Evolutionary conservation across 2,329 filamentous ascomycete species (phyloP).

Genomic region (Aspergillus pseudoterreus): DNA sequence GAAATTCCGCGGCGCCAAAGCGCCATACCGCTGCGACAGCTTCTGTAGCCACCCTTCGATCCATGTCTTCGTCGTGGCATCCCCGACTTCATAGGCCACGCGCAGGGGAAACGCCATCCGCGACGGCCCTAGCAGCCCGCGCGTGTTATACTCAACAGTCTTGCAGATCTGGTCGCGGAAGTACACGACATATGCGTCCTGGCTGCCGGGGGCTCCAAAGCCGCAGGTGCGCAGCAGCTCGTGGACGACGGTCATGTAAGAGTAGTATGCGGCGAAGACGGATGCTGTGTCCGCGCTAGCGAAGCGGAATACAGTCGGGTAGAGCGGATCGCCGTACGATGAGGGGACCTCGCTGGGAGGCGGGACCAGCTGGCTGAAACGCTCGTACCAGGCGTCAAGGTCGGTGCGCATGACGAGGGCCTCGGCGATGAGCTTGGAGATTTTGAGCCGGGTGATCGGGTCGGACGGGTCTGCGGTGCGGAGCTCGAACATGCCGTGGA

Average conservation of each 20-base stretch:
- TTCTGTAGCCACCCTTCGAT: conserved; percentile 18
- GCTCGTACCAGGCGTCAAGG: conserved; percentile 19
- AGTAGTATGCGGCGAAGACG: conserved; percentile 23
- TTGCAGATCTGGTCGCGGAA: conserved; percentile 29
- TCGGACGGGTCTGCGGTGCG: conserved; percentile 13
- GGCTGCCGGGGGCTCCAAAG: conserved; percentile 1
- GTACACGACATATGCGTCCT: conserved; percentile 19
- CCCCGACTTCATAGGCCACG: conserved; percentile 24
- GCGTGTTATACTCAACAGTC: conserved; percentile 24
- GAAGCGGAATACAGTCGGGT: conserved; percentile 20
- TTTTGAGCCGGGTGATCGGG: conserved; percentile 7
- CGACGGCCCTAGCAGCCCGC: conserved; percentile 23
- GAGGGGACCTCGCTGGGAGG: conserved; percentile 18
- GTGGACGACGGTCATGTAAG: conserved; percentile 27
- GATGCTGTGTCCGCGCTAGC: conserved; percentile 18
- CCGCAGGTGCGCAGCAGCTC: conserved; percentile 13
- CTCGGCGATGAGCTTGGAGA: conserved; percentile 14
- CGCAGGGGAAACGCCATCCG: conserved; percentile 25
- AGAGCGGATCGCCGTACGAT: conserved; percentile 15
- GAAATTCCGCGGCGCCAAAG: conserved; percentile 19
- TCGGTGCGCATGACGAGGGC: conserved; percentile 19
- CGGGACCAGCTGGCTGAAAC: conserved; percentile 14
- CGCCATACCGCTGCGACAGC: conserved; percentile 24
- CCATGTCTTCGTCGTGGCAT: conserved; percentile 21
- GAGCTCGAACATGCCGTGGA: conserved; percentile 23